These are phyloP conservation scores for Stagonosporopsis vannaccii DNA, from an alignment of 2,329 filamentous ascomycete species.

Conservation along the genomic window DNA sequence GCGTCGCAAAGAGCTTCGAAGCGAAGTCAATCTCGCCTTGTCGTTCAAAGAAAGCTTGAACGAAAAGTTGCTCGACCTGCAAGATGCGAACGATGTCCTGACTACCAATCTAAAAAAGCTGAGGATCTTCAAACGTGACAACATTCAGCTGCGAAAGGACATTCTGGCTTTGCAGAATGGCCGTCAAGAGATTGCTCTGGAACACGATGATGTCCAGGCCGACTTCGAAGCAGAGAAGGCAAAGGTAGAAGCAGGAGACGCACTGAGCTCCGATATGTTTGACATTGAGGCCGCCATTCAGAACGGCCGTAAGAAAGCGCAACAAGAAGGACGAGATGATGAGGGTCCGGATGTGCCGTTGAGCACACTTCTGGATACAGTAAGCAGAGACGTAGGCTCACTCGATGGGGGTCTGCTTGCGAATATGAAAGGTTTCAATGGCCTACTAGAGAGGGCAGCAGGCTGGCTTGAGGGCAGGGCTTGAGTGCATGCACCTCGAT, in stretches of 20 bases:
- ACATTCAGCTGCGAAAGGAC: conserved; percentile 55
- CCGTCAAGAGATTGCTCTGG: conserved; percentile 58
- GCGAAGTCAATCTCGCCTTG: conserved; percentile 57
- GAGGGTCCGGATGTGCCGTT: conserved; percentile 45
- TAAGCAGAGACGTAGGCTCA: conserved; percentile 39
- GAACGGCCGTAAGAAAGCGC: conserved; percentile 42
- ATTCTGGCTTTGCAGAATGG: conserved; percentile 58
- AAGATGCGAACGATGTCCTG: conserved; percentile 60
- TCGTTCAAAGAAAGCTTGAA: conserved; percentile 58
- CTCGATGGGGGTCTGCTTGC: conserved; percentile 43
- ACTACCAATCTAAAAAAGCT: conserved; percentile 55
- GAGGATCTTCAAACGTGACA: conserved; percentile 54
- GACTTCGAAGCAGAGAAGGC: conserved; percentile 38
- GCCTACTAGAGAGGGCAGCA: conserved; percentile 43
- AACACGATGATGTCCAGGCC: conserved; percentile 57
- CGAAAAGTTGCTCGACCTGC: conserved; percentile 59
- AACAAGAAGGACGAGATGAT: conserved; percentile 36
- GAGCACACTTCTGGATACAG: conserved; percentile 40
- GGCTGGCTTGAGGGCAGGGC: conserved; percentile 46
- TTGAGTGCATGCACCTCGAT: conserved; percentile 17
- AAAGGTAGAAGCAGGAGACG: conserved; percentile 33
- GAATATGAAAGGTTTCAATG: conserved; percentile 44
- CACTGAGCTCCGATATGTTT: conserved; percentile 42
- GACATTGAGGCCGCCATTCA: conserved; percentile 49
- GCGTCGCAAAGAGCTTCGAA: conserved; percentile 51